A percentile compares a stretch with the other conserved stretches of the same genome.
Conservation (phyloP, 1,284 basidiomycete species). For the Lentinula novae-zelandiae region DNA sequence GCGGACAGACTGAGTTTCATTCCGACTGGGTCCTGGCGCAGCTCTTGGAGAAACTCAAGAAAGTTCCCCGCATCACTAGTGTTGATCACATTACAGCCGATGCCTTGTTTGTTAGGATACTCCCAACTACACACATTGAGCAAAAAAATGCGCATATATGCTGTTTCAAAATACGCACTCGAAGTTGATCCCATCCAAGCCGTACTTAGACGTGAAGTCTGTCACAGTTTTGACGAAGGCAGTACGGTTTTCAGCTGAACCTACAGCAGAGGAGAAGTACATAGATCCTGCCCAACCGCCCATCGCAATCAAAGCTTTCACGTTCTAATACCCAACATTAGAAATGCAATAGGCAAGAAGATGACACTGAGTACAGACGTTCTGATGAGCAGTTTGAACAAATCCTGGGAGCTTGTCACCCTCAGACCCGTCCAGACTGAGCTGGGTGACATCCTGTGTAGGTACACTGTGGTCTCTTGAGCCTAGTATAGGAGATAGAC, state of each 20-base stretch:
- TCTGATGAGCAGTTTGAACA: slow-evolving; percentile 8
- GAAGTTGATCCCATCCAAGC: slow-evolving; percentile 66
- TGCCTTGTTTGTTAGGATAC: slow-evolving; percentile 56
- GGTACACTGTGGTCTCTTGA: slow-evolving; percentile 31
- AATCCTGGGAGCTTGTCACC: slow-evolving; percentile 8
- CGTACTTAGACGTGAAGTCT: slow-evolving; percentile 46
- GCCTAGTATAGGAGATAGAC: not conserved
- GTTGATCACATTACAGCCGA: slow-evolving; percentile 45
- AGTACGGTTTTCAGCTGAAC: slow-evolving; percentile 41
- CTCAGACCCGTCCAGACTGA: slow-evolving; percentile 33
- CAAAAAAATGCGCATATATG: not conserved
- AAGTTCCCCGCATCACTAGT: slow-evolving; percentile 49
- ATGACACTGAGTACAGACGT: slow-evolving; percentile 6
- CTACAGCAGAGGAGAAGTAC: slow-evolving; percentile 58
- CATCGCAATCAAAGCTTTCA: slow-evolving; percentile 61
- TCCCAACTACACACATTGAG: slow-evolving; percentile 53
- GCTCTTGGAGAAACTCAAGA: slow-evolving; percentile 58
- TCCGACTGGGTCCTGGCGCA: slow-evolving; percentile 47
- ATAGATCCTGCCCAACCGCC: slow-evolving; percentile 70
- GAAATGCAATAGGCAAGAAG: not conserved
- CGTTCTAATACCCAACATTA: slow-evolving; percentile 27
- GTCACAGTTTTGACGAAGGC: slow-evolving; percentile 57
- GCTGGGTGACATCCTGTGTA: slow-evolving; percentile 32
- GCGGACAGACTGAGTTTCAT: slow-evolving; percentile 59
- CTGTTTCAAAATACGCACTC: slow-evolving; percentile 36